Conservation (phyloP, 805 yeast genomes). For the Barnettozyma californica region DNA sequence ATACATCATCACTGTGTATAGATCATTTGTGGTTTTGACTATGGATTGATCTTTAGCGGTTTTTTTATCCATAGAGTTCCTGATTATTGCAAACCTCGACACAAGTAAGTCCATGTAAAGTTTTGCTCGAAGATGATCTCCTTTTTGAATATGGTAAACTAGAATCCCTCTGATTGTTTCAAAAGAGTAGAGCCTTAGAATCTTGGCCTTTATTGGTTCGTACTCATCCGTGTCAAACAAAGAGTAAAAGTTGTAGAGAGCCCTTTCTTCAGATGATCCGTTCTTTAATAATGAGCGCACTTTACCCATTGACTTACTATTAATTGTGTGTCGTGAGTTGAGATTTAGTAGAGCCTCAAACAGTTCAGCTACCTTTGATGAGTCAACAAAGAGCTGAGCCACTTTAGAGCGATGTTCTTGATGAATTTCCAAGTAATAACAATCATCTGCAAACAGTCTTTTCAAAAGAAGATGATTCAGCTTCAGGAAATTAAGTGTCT, state of each 20-base stretch:
- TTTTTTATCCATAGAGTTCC: background rate
- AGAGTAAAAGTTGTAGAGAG: slow-evolving; percentile 8
- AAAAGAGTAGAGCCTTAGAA: slow-evolving; percentile 11
- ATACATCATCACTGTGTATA: slow-evolving; percentile 19
- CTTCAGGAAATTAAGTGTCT: background rate
- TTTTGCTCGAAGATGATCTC: slow-evolving; percentile 4
- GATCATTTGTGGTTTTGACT: background rate
- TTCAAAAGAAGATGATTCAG: background rate
- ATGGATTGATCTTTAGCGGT: background rate
- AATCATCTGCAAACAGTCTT: background rate
- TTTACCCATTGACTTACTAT: background rate
- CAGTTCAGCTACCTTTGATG: background rate
- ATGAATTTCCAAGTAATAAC: background rate
- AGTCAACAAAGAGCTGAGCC: background rate
- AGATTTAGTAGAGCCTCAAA: background rate
- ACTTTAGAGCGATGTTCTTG: background rate
- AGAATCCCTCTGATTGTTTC: slow-evolving; percentile 12
- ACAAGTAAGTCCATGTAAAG: slow-evolving; percentile 13
- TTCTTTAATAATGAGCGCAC: slow-evolving; percentile 6
- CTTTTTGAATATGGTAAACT: slow-evolving; percentile 2
- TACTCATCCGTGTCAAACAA: slow-evolving; percentile 3
- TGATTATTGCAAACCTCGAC: slow-evolving; percentile 4
- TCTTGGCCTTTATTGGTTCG: slow-evolving; percentile 4
- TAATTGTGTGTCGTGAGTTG: background rate
- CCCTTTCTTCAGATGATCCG: slow-evolving; percentile 3